Base-by-base conservation (phyloP, 805 yeast genomes). In the Lachancea meyersii region DNA sequence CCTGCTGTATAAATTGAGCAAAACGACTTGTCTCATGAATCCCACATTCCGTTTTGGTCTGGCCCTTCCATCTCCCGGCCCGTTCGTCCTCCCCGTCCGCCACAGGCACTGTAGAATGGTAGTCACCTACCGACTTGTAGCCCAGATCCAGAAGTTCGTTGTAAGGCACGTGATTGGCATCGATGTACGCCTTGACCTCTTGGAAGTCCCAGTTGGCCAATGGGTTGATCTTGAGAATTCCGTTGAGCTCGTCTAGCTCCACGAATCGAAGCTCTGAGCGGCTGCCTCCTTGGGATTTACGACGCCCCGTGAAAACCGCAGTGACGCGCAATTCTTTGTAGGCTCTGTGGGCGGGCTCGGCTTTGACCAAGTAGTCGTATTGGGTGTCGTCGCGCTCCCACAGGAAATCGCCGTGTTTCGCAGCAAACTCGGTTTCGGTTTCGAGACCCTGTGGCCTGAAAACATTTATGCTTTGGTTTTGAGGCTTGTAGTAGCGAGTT, bases 21-120 rank as follows among this genome's bases (percentile, higher is more conserved):
- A 84, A 91, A 48, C 84, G 76, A 20, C 81, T 74, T 1, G 89
- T 77, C 53, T 82, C 84, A 58, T 91, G 97, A 41, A 91, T 88
- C 2, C 97, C 97, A 66, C 97, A 91, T 61, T 91, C 97, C 0
- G 96, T 87, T 69, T 91, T 91, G 9, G 79, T 73, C 60, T 82
- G 76, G 2, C 96, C 97, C 69, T 84, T 82, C 97, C 97, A 91
- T 57, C 97, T 76, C 1, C 97, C 97, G n/a, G 93, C 79, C 50
- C 97, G 76, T 63, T 91, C 97, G 58, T 91, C 97, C 59, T 87
- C 97, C 8, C 94, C 96, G 35, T 84, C 96, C 6, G 68, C 73
- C 9, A 86, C 95, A 2, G 97, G 97, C 23, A 67, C 79, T 0
- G 97, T 91, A 1, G 95, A 86, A 63, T 91, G 97, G 76, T 89